Base-by-base conservation (phyloP, 805 yeast species). In the Pichia eremophila region DNA sequence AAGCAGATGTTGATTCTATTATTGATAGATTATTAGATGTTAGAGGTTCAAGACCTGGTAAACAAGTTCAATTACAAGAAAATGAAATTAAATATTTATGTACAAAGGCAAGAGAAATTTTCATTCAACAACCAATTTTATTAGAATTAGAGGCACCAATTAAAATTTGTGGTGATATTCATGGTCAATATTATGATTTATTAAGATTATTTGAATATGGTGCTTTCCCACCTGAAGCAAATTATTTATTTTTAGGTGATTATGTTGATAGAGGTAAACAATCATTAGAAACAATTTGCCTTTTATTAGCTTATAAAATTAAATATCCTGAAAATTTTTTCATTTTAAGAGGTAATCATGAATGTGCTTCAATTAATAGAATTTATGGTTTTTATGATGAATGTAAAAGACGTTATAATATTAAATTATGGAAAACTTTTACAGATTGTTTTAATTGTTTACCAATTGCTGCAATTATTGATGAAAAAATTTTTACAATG, bases 221-320 rank as follows among this genome's bases (percentile, higher is more conserved):
- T 60, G 99, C 98, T 3, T 91, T 93, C 75, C 99, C 99, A 2
- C 99, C 99, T 12, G 98, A 93, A 67, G 95, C 98, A 18, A 91
- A 91, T 72, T 91, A 91, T 71, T 73, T 91, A 60, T 91, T 91
- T 65, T 71, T 91, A 51, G 99, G 99, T 56, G 99, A 91, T 74
- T 91, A 91, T 64, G 99, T 91, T 56, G 99, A 91, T 73, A 84
- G 99, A 75, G 99, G 99, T 63, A 89, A 90, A 66, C 98, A 93
- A 73, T 87, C 96, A 31, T 72, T 93, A 59, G 99, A 91, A 69
- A 93, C 98, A 17, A 91, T 91, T 61, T 91, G 98, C 69, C 72
- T 91, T 55, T 73, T 91, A 62, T 78, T 91, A 63, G 97, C 97
- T 40, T 91, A 91, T 75, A 91, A 91, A 73, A 91, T 91, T 70